A percentile compares a stretch with the other conserved stretches of the same genome.
Evolutionary conservation across 2,329 filamentous ascomycete species (phyloP).

Genomic region (Fusarium keratoplasticum): DNA sequence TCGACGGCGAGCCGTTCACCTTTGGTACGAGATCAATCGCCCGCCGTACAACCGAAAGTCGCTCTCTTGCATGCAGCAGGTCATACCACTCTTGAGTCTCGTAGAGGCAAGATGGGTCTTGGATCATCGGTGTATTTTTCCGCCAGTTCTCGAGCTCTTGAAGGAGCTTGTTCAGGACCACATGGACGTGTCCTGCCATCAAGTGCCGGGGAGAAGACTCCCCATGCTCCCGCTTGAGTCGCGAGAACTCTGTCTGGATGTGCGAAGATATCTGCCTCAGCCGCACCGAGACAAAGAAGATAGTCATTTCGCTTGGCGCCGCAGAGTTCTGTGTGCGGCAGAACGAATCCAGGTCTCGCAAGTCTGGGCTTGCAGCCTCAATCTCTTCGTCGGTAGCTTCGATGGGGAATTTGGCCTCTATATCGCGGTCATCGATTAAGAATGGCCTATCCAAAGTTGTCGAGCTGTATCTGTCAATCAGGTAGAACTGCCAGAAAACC

Average conservation of each 20-base stretch:
- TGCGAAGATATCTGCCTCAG: slow-evolving; percentile 55
- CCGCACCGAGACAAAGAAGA: slow-evolving; percentile 53
- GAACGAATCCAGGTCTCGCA: neutral
- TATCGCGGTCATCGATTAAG: slow-evolving; percentile 30
- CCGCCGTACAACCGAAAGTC: slow-evolving; percentile 53
- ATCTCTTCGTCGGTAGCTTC: slow-evolving; percentile 32
- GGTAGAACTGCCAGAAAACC: slow-evolving; percentile 40
- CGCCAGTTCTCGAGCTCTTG: slow-evolving; percentile 53
- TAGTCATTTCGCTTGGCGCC: slow-evolving; percentile 23
- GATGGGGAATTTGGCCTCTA: slow-evolving; percentile 20
- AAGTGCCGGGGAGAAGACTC: neutral
- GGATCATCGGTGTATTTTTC: slow-evolving; percentile 46
- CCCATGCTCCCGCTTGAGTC: neutral
- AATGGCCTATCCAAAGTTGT: slow-evolving; percentile 27
- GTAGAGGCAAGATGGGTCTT: slow-evolving; percentile 53
- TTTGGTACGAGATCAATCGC: slow-evolving; percentile 55
- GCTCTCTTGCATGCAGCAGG: slow-evolving; percentile 54
- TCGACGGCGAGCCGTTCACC: slow-evolving; percentile 47
- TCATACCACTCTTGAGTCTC: slow-evolving; percentile 59
- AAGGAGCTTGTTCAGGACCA: slow-evolving; percentile 45
- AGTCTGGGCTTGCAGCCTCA: neutral
- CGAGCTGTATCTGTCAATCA: slow-evolving; percentile 36
- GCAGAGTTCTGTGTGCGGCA: neutral
- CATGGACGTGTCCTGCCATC: slow-evolving; percentile 38
- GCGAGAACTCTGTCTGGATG: slow-evolving; percentile 49